These are phyloP conservation scores for Daldinia childiae DNA, from an alignment of 495 filamentous ascomycete species.

Conservation along the genomic window DNA sequence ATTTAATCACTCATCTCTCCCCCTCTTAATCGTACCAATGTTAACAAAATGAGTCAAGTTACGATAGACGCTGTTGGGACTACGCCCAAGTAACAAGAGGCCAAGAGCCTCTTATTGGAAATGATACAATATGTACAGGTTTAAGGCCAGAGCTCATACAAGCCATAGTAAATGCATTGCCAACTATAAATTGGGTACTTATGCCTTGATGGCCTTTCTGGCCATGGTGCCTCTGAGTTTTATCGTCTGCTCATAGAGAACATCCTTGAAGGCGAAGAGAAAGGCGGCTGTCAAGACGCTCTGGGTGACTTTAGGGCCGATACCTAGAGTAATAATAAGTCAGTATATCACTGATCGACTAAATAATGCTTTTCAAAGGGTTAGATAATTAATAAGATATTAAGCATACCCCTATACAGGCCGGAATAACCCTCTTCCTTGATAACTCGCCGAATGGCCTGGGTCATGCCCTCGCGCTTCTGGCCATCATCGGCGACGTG, in stretches of 20 bases:
- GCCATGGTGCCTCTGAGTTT: conserved; percentile 54
- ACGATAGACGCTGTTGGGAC: not conserved
- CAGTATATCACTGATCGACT: not conserved
- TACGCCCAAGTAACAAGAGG: not conserved
- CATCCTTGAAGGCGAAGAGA: conserved; percentile 98
- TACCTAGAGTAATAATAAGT: conserved; percentile 62
- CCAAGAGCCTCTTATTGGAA: not conserved
- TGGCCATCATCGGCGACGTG: conserved; percentile 82
- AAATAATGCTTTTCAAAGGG: not conserved
- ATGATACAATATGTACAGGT: conserved; percentile 18
- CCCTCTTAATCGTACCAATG: not conserved
- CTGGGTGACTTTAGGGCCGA: conserved; percentile 94
- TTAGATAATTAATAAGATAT: not conserved
- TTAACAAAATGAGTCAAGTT: not conserved
- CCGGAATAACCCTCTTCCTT: conserved; percentile 88
- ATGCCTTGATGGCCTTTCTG: conserved; percentile 53
- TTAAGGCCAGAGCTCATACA: not conserved
- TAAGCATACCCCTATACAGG: conserved; percentile 83
- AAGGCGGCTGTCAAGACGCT: conserved; percentile 96
- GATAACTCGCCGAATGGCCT: conserved; percentile 79
- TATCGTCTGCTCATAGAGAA: conserved; percentile 65
- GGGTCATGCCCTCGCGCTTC: conserved; percentile 72
- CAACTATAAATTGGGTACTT: not conserved
- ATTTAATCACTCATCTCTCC: too few species aligned
- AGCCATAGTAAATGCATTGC: not conserved